Percentiles rank a stretch among this genome's conserved stretches.
These are phyloP conservation scores for Nemophila menziesii DNA, from an alignment of 257 asterid genomes.

Conservation along the genomic window DNA sequence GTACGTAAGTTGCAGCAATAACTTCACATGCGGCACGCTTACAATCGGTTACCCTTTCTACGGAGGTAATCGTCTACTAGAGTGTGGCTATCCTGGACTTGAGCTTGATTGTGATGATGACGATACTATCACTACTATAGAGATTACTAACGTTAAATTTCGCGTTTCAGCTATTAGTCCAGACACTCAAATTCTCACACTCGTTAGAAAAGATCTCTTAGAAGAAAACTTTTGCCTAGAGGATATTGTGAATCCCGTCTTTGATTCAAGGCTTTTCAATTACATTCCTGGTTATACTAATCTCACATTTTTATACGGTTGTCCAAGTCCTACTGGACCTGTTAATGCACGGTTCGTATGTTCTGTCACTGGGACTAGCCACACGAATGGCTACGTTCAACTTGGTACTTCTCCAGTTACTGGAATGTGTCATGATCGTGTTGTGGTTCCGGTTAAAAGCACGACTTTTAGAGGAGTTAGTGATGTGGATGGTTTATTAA, in stretches of 20 bases:
- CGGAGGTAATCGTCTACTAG: conserved; percentile 33
- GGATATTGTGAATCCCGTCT: conserved; percentile 24
- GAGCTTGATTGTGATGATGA: conserved; percentile 28
- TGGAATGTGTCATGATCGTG: conserved; percentile 29
- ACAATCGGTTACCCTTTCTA: conserved; percentile 39
- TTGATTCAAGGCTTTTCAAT: conserved; percentile 31
- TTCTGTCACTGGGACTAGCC: conserved; percentile 22
- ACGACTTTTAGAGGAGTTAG: conserved; percentile 7
- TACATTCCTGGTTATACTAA: conserved; percentile 24
- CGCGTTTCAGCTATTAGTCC: conserved; percentile 30
- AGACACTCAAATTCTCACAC: conserved; percentile 18
- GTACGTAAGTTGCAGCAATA: conserved; percentile 21
- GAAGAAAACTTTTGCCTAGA: conserved; percentile 30
- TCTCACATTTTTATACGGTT: conserved; percentile 36
- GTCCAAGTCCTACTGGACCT: conserved; percentile 20
- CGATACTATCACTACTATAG: conserved; percentile 11
- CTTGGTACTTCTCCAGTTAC: conserved; percentile 22
- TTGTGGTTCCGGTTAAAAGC: conserved; percentile 29
- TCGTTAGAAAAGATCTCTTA: conserved; percentile 28
- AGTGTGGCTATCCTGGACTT: conserved; percentile 50
- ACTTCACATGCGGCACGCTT: conserved; percentile 37
- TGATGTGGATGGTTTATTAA: conserved; percentile 14
- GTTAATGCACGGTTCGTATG: conserved; percentile 22
- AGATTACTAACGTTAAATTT: conserved; percentile 19
- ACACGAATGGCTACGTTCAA: conserved; percentile 15